Conservation (phyloP, 1,284 basidiomycete species). For the Heterobasidion annosum region DNA sequence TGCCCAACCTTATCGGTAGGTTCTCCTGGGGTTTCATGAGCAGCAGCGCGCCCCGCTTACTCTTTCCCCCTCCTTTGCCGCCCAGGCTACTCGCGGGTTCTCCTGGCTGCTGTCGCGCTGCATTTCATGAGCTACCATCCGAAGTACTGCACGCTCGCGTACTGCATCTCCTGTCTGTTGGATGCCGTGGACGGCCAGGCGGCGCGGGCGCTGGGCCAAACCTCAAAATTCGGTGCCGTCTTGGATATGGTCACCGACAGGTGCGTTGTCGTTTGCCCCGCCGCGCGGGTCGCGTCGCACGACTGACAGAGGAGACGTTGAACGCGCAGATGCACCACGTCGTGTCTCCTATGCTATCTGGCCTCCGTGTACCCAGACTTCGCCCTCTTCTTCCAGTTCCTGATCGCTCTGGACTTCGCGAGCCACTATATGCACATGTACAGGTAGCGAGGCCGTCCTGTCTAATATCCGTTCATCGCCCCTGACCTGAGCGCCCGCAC, state of each 20-base stretch:
- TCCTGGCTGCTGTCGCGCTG: constrained; percentile 85
- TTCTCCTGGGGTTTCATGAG: constrained; percentile 6
- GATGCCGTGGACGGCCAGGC: constrained; percentile 96
- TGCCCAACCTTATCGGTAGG: constrained; percentile 92
- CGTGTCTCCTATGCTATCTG: constrained; percentile 91
- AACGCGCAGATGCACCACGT: constrained; percentile 84
- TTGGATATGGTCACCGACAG: constrained; percentile 99
- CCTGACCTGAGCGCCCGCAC: background rate
- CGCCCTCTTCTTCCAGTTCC: constrained; percentile 85
- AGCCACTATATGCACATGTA: constrained; percentile 99
- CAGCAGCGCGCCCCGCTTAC: background rate
- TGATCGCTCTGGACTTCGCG: constrained; percentile 96
- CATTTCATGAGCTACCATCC: constrained; percentile 95
- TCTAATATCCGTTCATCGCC: background rate
- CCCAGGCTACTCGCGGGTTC: constrained; percentile 83
- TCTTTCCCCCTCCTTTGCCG: background rate
- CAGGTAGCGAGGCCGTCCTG: constrained; percentile 47
- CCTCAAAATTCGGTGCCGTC: constrained; percentile 95
- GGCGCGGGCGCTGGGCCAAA: constrained; percentile 84
- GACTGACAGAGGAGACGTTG: background rate
- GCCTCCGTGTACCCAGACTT: constrained; percentile 80
- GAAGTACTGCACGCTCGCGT: constrained; percentile 85
- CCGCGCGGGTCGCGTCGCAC: background rate
- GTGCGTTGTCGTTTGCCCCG: constrained; percentile 30
- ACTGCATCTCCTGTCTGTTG: constrained; percentile 88